phyloP scores from a whole-genome alignment of 345 rosid genomes.

The Geranium brycei region DNA sequence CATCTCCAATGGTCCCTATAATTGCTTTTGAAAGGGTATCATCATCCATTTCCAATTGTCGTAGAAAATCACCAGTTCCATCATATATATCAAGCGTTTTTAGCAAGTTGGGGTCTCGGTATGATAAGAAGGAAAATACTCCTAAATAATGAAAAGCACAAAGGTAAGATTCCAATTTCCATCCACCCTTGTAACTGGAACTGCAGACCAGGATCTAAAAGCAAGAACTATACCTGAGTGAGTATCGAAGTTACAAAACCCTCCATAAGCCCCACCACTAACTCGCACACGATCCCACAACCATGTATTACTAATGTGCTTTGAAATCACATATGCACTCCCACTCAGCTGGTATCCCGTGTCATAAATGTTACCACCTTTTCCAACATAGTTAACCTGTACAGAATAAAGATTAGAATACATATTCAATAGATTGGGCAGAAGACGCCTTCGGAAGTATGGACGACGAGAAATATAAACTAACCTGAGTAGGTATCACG shows the following conservation, averaged over 20 bases:
- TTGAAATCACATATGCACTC: constrained; percentile 88
- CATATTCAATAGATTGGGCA: background rate
- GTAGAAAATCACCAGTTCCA: constrained; percentile 75
- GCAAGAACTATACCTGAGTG: constrained; percentile 53
- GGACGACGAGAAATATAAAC: background rate
- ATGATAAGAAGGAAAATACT: constrained; percentile 74
- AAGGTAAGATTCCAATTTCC: constrained; percentile 7
- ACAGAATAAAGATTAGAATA: constrained; percentile 6
- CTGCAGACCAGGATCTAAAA: background rate
- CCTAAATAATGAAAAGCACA: constrained; percentile 27
- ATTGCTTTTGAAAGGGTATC: constrained; percentile 83
- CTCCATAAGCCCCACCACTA: constrained; percentile 98
- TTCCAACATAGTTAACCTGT: constrained; percentile 95
- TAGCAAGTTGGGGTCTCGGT: constrained; percentile 84
- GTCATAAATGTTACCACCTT: constrained; percentile 70
- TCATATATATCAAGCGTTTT: constrained; percentile 83
- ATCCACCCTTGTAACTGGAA: background rate
- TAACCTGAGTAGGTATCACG: constrained; percentile 90
- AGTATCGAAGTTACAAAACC: constrained; percentile 85
- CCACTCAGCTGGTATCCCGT: constrained; percentile 73
- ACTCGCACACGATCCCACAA: constrained; percentile 97
- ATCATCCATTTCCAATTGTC: constrained; percentile 65
- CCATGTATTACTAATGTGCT: constrained; percentile 81
- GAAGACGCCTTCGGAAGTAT: background rate
- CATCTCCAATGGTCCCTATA: constrained; percentile 90